These are phyloP conservation scores for Kwoniella dendrophila DNA, from an alignment of 768 basidiomycete species.

Conservation along the genomic window DNA sequence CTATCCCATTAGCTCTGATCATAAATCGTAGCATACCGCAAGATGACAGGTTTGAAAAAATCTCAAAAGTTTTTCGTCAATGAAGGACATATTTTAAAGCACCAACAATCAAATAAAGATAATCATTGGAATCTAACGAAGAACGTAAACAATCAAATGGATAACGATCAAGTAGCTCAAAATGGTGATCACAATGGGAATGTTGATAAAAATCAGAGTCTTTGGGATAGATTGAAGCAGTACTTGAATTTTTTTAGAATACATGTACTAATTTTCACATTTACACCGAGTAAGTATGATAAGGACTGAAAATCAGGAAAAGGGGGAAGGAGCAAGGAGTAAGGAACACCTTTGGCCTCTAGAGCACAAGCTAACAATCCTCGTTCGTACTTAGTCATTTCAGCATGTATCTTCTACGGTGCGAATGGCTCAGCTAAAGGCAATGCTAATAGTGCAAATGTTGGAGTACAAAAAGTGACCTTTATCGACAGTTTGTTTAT, in stretches of 20 bases:
- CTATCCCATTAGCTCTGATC: not conserved
- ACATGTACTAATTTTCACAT: constrained; percentile 29
- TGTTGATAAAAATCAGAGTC: not conserved
- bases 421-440: constrained; percentile 33
- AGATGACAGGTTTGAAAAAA: no score
- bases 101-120: not conserved
- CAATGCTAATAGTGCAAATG: constrained; percentile 26
- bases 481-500: constrained; percentile 46
- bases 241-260: constrained; percentile 33
- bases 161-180: not conserved
- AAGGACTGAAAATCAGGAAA: not conserved
- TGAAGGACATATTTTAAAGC: not conserved
- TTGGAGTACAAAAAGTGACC: constrained; percentile 26
- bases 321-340: not conserved
- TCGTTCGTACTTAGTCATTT: constrained; percentile 22
- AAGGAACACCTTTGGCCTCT: not conserved
- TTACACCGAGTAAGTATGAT: constrained; percentile 16
- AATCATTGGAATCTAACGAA: not conserved
- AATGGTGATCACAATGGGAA: not conserved
- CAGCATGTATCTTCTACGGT: constrained; percentile 42
- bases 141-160: not conserved
- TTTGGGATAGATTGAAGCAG: not conserved
- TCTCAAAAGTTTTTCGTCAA: not conserved
- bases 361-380: no score
- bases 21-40: not conserved